Percentiles rank a stretch among this genome's conserved stretches.
Conservation (phyloP, 106 monocot genomes). For the Acorus gramineus region DNA sequence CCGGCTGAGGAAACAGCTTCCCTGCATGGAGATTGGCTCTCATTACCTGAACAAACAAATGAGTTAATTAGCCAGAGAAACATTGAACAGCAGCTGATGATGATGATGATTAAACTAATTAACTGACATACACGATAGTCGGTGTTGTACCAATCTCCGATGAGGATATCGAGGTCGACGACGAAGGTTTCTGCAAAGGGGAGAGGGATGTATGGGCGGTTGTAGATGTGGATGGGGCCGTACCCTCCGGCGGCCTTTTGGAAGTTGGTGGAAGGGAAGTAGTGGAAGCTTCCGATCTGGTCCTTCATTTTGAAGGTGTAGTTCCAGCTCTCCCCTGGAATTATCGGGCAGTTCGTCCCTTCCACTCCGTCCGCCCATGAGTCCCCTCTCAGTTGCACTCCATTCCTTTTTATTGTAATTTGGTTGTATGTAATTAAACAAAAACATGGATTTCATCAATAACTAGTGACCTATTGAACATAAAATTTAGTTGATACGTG, state of each 20-base stretch:
- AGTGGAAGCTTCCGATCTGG: constrained; percentile 40
- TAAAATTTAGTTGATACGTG: too few relatives aligned
- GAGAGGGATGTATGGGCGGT: constrained; percentile 21
- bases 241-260: constrained; percentile 28
- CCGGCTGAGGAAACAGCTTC: constrained; percentile 2
- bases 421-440: too few relatives aligned
- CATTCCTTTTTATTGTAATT: constrained; percentile 12
- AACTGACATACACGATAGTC: constrained; percentile 7
- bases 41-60: constrained; percentile 10
- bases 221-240: constrained; percentile 25
- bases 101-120: too few relatives aligned
- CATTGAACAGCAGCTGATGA: too few relatives aligned
- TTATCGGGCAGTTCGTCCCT: constrained; percentile 31
- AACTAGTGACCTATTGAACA: too few relatives aligned
- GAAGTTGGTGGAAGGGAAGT: constrained; percentile 17
- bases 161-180: constrained; percentile 26
- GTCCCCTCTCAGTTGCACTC: constrained; percentile 21
- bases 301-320: constrained; percentile 25
- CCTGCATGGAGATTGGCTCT: constrained; percentile 13
- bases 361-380: constrained; percentile 26
- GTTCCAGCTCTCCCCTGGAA: constrained; percentile 24
- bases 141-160: constrained; percentile 22
- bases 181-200: constrained; percentile 10
- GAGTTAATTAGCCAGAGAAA: too few relatives aligned
- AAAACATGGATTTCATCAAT: too few relatives aligned